Evolutionary conservation across 1,284 basidiomycete species (phyloP), one percentile per base, ranked within the genome.

Genomic region (Tilletia horrida): DNA sequence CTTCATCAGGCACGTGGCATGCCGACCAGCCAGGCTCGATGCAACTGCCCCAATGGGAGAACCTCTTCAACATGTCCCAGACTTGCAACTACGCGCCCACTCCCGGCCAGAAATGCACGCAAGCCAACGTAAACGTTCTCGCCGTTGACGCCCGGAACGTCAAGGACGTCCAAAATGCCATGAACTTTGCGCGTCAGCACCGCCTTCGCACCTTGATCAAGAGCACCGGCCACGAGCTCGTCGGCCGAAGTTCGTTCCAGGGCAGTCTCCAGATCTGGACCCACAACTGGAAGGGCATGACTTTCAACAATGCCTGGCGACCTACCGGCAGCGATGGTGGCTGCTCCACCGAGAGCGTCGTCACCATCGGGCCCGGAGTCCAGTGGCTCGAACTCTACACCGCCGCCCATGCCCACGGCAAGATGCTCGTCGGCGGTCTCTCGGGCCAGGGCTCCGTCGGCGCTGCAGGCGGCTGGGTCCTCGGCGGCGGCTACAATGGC

Each of bases 321-420:
- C 55, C 55, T 7, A 25, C 13, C 23, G 55, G 55, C 27, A 27
- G 13, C 16, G 4, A 4, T 18, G 3, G 3, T 3, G 27, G 18
- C 29, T 29, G 27, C 55, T 11, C 18, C 9, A 31, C 55, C 13
- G 55, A 59, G 27, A 59, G 55, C 55, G 31, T 29, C 14, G 55
- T 59, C 55, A 59, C 55, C 29, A 59, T 59, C 14, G 55, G 2
- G 14, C 55, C 55, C 13, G 55, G 55, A 1, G 55, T 59, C 14
- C 55, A 59, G 29, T 59, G 55, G 55, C 55, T 59, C 29, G 55
- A 59, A 27, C 55, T 59, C 29, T 59, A 59, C 55, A 59, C 55
- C 8, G 55, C 27, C 4, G 55, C 55, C 27, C 55, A 59, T 29
- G 55, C 55, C 16, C 23, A 40, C 3, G 55, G 55, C 55, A 59